Evolutionary conservation across 2,329 filamentous ascomycete species (phyloP), one percentile per base, ranked within the genome.

Genomic region (Beauveria pseudobassiana): DNA sequence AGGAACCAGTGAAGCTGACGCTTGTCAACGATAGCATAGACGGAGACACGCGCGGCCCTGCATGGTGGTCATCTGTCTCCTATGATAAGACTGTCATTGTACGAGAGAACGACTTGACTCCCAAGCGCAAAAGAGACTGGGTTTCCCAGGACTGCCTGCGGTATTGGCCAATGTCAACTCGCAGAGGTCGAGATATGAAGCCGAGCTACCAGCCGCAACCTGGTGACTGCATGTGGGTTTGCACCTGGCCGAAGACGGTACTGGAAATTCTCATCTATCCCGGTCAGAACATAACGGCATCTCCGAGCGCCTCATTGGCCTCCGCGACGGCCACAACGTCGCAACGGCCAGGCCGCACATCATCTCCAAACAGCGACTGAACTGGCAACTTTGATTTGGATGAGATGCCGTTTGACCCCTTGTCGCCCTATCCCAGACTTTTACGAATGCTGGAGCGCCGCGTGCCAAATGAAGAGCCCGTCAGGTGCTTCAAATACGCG

Each of bases 1-100:
- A 68, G 0, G 67, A 75, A 5, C 71, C 79, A 5, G 66, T 73
- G 43, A 55, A 66, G 0, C 70, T 86, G 55, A 69, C 68, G 22
- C 74, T 85, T 2, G 83, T 85, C 62, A 80, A 77, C 34, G 83
- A 86, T 65, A 76, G 77, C 1, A 76, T 74, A 10, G 81, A 84
- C 54, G 8, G 28, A 20, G 64, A 68, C 9, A 70, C 69, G 30
- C 76, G 78, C 26, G 83, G 82, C 2, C 80, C 83, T 9, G 83
- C 83, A 0, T 86, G 80, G 80, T 80, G 80, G 75, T 76, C 81
- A 51, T 74, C 76, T 52, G 72, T 80, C 62, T 65, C 72, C 0
- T 85, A 83, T 65, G 78, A 83, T 72, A 86, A 86, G 73, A 83
- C 78, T 0, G 79, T 86, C 20, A 75, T 85, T 40, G 69, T 86